Evolutionary conservation across 2,329 filamentous ascomycete genomes (phyloP).

Genomic region (Ambrosiella beaveri): DNA sequence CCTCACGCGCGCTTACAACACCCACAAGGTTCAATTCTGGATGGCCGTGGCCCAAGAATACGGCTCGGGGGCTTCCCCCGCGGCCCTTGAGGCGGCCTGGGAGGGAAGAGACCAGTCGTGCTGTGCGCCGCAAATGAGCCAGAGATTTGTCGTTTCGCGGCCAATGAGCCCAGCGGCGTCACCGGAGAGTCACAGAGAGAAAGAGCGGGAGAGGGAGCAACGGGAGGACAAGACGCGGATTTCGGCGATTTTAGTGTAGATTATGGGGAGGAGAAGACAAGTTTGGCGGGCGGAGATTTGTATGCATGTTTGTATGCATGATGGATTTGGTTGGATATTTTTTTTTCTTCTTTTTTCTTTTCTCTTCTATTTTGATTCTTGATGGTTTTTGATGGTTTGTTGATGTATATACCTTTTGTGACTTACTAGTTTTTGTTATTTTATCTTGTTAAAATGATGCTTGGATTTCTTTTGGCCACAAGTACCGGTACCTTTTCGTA

Average conservation of each 20-base stretch:
- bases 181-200: constrained; percentile 27
- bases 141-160: constrained; percentile 19
- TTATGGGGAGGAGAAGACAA: not conserved
- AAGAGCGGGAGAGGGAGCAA: too few species aligned
- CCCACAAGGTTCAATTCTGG: constrained; percentile 59
- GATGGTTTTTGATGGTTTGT: not conserved
- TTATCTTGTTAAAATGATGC: not conserved
- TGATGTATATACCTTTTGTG: not conserved
- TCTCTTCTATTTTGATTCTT: not conserved
- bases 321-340: not conserved
- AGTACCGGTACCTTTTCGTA: not conserved
- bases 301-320: constrained; percentile 6
- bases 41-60: constrained; percentile 54
- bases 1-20: constrained; percentile 51
- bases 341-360: not conserved
- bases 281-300: not conserved
- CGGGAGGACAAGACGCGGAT: constrained; percentile 42
- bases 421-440: not conserved
- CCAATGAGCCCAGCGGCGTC: constrained; percentile 38
- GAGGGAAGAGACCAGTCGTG: constrained; percentile 20
- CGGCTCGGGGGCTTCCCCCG: constrained; percentile 42
- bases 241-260: constrained; percentile 35
- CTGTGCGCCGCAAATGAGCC: not conserved
- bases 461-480: not conserved
- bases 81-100: constrained; percentile 56